phyloP scores from a whole-genome alignment of 345 rosid species.

The Aquilaria yunnanensis region DNA sequence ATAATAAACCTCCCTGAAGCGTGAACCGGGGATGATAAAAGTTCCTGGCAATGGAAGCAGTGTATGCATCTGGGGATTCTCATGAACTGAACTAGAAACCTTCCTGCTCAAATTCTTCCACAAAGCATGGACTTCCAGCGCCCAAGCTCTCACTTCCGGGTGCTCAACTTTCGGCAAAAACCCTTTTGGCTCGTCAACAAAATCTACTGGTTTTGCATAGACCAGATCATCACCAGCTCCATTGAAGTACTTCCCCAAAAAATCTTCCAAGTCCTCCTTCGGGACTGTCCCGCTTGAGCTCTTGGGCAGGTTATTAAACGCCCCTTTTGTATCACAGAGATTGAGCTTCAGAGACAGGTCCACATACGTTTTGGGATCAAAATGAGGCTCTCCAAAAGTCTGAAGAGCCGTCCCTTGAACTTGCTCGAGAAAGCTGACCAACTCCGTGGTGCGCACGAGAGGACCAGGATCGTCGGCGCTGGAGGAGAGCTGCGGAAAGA shows the following conservation, averaged over 20 bases:
- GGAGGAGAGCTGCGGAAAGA: background rate
- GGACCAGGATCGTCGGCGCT: slow-evolving; percentile 18
- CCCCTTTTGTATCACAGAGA: slow-evolving; percentile 37
- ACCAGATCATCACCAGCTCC: slow-evolving; percentile 56
- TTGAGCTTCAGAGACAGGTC: slow-evolving; percentile 55
- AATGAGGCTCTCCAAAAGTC: slow-evolving; percentile 31
- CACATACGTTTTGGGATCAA: slow-evolving; percentile 64
- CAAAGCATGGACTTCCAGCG: slow-evolving; percentile 64
- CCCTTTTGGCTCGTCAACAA: slow-evolving; percentile 46
- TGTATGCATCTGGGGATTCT: slow-evolving; percentile 59
- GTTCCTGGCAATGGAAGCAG: slow-evolving; percentile 70
- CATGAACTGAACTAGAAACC: slow-evolving; percentile 43
- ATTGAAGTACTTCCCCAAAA: slow-evolving; percentile 28
- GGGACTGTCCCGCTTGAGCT: slow-evolving; percentile 27
- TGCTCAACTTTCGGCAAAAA: slow-evolving; percentile 74
- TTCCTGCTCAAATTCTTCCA: slow-evolving; percentile 71
- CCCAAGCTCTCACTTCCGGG: slow-evolving; percentile 64
- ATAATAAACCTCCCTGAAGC: slow-evolving; percentile 85
- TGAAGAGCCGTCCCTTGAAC: slow-evolving; percentile 55
- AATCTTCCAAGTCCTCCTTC: slow-evolving; percentile 22
- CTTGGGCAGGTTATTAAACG: slow-evolving; percentile 45
- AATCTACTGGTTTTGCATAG: slow-evolving; percentile 49
- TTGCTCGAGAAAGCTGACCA: slow-evolving; percentile 58
- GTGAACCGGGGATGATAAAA: slow-evolving; percentile 70
- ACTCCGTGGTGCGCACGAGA: slow-evolving; percentile 25